Percentiles rank a stretch among this genome's conserved stretches.
Evolutionary conservation across 2,329 filamentous ascomycete genomes (phyloP).

Genomic region (Neophaeococcomyces mojaviensis): DNA sequence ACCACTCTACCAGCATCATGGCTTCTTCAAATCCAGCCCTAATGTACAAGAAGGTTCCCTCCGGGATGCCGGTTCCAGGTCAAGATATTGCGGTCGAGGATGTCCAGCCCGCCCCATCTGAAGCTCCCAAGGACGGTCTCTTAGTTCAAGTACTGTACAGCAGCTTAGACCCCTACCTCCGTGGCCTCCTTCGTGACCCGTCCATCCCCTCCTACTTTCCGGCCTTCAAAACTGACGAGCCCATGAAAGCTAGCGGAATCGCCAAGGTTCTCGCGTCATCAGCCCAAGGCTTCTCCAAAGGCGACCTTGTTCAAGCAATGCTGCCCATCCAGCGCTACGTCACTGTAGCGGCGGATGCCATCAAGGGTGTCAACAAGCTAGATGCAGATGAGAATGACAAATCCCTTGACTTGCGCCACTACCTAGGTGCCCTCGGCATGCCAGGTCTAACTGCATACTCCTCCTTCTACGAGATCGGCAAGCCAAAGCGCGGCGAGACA

Average conservation of each 20-base stretch:
- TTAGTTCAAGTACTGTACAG: slow-evolving; percentile 63
- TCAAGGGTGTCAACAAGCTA: slow-evolving; percentile 43
- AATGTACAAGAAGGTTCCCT: slow-evolving; percentile 63
- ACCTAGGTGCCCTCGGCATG: slow-evolving; percentile 72
- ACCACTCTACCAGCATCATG: slow-evolving; percentile 8
- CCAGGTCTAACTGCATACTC: slow-evolving; percentile 69
- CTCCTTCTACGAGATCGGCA: slow-evolving; percentile 65
- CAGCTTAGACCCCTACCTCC: slow-evolving; percentile 79
- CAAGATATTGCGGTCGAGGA: slow-evolving; percentile 62
- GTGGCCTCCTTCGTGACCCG: slow-evolving; percentile 65
- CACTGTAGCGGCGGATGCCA: slow-evolving; percentile 43
- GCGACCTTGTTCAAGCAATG: slow-evolving; percentile 56
- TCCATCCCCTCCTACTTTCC: slow-evolving; percentile 60
- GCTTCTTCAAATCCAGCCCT: slow-evolving; percentile 59
- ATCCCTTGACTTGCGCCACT: slow-evolving; percentile 45
- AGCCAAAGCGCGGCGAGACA: slow-evolving; percentile 69
- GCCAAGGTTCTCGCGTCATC: slow-evolving; percentile 65
- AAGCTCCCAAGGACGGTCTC: slow-evolving; percentile 58
- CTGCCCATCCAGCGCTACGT: slow-evolving; percentile 64
- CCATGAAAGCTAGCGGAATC: slow-evolving; percentile 58
- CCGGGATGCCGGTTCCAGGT: slow-evolving; percentile 59
- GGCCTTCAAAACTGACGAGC: slow-evolving; percentile 54
- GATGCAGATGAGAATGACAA: slow-evolving; percentile 27
- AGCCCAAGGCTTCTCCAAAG: slow-evolving; percentile 53
- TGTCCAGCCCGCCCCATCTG: slow-evolving; percentile 29